Conservation (phyloP, 192 early-diverging fungal species). For the Nowakowskiella sp. region DNA sequence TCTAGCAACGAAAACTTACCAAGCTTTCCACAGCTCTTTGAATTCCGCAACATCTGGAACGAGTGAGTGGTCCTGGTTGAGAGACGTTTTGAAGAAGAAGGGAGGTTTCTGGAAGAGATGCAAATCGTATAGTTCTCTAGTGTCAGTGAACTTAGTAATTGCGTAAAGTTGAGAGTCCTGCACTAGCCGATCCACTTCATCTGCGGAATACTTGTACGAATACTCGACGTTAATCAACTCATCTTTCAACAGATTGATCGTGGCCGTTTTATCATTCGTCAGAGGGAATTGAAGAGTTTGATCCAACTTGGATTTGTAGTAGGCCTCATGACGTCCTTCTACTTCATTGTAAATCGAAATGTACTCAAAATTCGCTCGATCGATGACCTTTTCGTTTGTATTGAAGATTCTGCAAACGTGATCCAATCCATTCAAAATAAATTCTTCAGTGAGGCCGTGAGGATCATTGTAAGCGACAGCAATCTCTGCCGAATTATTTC, state of each 20-base stretch:
- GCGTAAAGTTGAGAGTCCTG: constrained; percentile 24
- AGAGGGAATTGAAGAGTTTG: constrained; percentile 39
- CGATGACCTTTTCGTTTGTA: constrained; percentile 44
- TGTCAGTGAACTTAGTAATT: constrained; percentile 33
- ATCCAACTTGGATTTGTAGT: constrained; percentile 53
- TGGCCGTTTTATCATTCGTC: constrained; percentile 11
- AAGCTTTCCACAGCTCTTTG: constrained; percentile 69
- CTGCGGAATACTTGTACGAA: constrained; percentile 70
- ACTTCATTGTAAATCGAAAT: constrained; percentile 62
- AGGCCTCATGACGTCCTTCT: constrained; percentile 72
- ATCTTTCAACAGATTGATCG: constrained; percentile 49
- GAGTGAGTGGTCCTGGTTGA: constrained; percentile 1
- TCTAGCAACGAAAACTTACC: constrained; percentile 26
- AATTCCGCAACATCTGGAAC: constrained; percentile 66
- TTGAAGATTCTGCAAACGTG: constrained; percentile 67
- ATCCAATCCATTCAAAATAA: constrained; percentile 76
- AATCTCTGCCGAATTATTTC: constrained; percentile 64
- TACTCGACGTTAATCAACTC: constrained; percentile 88
- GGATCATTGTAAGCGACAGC: constrained; percentile 80
- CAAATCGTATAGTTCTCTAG: constrained; percentile 29
- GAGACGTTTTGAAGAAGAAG: constrained; percentile 33
- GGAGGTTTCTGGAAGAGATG: constrained; percentile 40
- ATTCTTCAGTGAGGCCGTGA: constrained; percentile 63
- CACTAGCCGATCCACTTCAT: constrained; percentile 48
- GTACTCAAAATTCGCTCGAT: constrained; percentile 61